Evolutionary conservation across 2,329 filamentous ascomycete genomes (phyloP), one percentile per base, ranked within the genome.

Genomic region (Penicillium paneum): DNA sequence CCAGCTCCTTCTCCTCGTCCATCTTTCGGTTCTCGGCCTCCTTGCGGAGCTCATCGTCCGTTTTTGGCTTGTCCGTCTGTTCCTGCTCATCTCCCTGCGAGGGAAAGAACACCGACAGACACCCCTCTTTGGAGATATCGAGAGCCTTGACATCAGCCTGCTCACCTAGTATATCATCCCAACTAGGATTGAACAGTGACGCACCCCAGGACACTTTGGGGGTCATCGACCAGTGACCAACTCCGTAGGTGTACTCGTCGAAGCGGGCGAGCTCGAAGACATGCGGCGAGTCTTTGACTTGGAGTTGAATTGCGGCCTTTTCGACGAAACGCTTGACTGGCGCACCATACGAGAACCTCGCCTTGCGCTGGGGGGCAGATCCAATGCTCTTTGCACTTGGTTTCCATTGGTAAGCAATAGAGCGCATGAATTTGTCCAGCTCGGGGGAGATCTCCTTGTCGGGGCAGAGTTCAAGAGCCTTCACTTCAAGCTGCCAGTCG

Each of bases 211-310:
- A 67, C 13, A 68, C 50, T 13, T 34, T 70, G 3, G 58, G 63
- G 3, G 65, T 29, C 13, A 32, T 39, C 6, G 32, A 31, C 55
- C 52, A 57, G 5, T 41, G 36, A 2, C 34, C 26, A 28, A 21
- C 19, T 12, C 28, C 24, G 3, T 11, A 24, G 6, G 15, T 44
- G 13, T 74, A 76, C 32, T 70, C 63, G 50, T 78, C 76, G 49
- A 75, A 76, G 5, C 75, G 71, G 8, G 73, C 68, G 32, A 78
- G 63, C 54, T 78, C 76, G n/a, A 78, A 65, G 8, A 72, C 66
- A 49, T 74, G 75, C 2, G 71, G 68, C 0, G 74, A 76, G 7
- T 67, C 65, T 50, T 71, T 75, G 38, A 78, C 61, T 3, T 61
- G 62, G 47, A 74, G 76, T n/a, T 67, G 66, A 28, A 76, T 57